Conservation (phyloP, 75 land plant species). For the Sequoia sempervirens region DNA sequence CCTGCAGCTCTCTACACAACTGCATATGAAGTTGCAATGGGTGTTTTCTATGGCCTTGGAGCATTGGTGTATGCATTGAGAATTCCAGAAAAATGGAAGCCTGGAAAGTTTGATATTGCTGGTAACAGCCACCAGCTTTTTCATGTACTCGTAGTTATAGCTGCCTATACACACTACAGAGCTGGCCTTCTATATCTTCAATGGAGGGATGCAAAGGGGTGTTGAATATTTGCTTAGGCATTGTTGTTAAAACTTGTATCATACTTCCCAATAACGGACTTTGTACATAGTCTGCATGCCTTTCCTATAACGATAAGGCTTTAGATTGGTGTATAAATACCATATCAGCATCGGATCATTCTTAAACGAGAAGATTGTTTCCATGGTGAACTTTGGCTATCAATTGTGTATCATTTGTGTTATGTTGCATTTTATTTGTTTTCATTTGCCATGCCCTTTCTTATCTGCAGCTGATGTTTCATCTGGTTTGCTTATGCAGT, state of each 20-base stretch:
- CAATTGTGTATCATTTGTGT: neutral
- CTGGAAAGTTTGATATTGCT: slow-evolving; percentile 93
- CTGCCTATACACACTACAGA: slow-evolving; percentile 82
- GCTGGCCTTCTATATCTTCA: slow-evolving; percentile 84
- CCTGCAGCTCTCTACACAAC: slow-evolving; percentile 76
- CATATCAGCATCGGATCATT: neutral
- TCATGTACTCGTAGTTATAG: slow-evolving; percentile 89
- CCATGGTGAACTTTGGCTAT: neutral
- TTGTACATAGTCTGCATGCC: neutral
- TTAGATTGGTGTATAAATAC: neutral
- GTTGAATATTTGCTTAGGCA: slow-evolving; percentile 21
- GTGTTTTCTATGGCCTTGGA: slow-evolving; percentile 75
- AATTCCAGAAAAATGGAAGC: slow-evolving; percentile 94
- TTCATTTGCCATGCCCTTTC: neutral
- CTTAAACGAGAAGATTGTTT: neutral
- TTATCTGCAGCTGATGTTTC: neutral
- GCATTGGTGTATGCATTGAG: slow-evolving; percentile 87
- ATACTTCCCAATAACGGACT: neutral
- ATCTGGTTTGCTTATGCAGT: neutral
- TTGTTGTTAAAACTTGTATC: neutral
- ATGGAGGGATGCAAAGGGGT: slow-evolving; percentile 85
- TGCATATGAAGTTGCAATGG: slow-evolving; percentile 77
- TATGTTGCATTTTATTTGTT: neutral
- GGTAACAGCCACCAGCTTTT: slow-evolving; percentile 98
- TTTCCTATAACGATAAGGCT: neutral